Base-by-base conservation (phyloP, 2,329 filamentous ascomycete genomes). In the Escovopsis weberi region DNA sequence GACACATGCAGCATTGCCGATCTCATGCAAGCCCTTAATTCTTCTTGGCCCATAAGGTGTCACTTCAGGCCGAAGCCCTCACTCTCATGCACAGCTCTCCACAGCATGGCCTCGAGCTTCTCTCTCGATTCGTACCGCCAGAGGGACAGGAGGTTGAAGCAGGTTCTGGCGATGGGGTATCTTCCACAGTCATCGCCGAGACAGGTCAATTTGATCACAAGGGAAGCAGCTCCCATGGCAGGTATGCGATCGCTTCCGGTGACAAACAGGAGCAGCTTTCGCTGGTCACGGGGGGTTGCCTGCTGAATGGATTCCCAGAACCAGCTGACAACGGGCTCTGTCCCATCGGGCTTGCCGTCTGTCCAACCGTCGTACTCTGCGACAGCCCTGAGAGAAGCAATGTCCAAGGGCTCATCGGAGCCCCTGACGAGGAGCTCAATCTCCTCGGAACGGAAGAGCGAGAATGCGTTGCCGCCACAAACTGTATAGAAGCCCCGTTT, bases 401-500 rank as follows among this genome's bases (percentile, higher is more conserved):
- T 81, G 51, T 94, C 86, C 2, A 94, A 73, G 5, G 78, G 65
- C 55, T 93, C 87, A 49, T 93, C 85, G 7, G 85, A 91, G 10
- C 87, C 87, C 41, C 87, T 74, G 5, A 95, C 75, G 1, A 94
- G 71, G 4, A 94, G 72, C 58, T 94, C 88, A 47, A 95, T 93
- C 59, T 95, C 88, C 57, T 94, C 87, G 0, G 88, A 82, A 12
- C 85, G 76, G 60, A 94, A 94, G 2, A 95, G 72, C 1, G 82
- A 85, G 33, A 94, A 68, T 1, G 88, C 87, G 56, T 91, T 94
- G 33, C 87, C 85, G 33, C 82, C 84, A 56, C 86, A 94, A 26
- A 94, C 85, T 0, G 84, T 93, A 59, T 86, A 95, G 61, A 95
- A 95, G 1, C 88, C 88, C 43, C 87, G 77, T 57, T 91, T 91